Evolutionary conservation across 306 rosid species (phyloP).

Genomic region (Astragalus membranaceus): DNA sequence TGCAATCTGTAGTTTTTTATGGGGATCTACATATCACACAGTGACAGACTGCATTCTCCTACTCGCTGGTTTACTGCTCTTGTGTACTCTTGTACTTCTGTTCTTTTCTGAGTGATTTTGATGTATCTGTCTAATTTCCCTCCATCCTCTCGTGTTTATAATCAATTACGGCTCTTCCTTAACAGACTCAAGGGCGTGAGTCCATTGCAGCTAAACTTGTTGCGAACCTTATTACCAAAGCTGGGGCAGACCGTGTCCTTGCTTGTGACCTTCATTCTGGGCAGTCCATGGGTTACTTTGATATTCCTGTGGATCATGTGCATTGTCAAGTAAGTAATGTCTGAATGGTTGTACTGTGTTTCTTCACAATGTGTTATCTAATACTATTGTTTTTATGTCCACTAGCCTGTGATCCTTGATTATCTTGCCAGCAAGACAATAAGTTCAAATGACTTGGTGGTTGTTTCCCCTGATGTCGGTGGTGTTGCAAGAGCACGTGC

Average conservation of each 20-base stretch:
- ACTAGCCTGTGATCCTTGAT: slow-evolving; percentile 88
- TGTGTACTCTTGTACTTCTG: neutral
- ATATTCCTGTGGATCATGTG: slow-evolving; percentile 95
- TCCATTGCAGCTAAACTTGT: slow-evolving; percentile 98
- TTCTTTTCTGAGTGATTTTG: neutral
- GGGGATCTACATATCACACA: neutral
- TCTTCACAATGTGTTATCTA: slow-evolving; percentile 15
- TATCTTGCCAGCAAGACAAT: slow-evolving; percentile 92
- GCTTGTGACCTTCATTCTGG: slow-evolving; percentile 99
- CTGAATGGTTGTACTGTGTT: slow-evolving; percentile 14
- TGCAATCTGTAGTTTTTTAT: neutral
- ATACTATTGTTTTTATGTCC: slow-evolving; percentile 27
- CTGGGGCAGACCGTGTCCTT: slow-evolving; percentile 96
- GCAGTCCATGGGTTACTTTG: slow-evolving; percentile 97
- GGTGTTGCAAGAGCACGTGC: slow-evolving; percentile 99
- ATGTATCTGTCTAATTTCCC: neutral
- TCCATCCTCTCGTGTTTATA: neutral
- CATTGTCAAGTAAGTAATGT: slow-evolving; percentile 64
- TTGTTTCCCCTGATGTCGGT: slow-evolving; percentile 99
- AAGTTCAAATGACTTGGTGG: slow-evolving; percentile 77
- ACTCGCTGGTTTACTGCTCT: neutral
- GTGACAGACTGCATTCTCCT: neutral
- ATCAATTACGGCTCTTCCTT: neutral
- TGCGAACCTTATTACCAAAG: slow-evolving; percentile 87
- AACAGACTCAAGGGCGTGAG: slow-evolving; percentile 92